phyloP scores from a whole-genome alignment of 2,329 filamentous ascomycete species.

The Drechslerella coelobrocha region DNA sequence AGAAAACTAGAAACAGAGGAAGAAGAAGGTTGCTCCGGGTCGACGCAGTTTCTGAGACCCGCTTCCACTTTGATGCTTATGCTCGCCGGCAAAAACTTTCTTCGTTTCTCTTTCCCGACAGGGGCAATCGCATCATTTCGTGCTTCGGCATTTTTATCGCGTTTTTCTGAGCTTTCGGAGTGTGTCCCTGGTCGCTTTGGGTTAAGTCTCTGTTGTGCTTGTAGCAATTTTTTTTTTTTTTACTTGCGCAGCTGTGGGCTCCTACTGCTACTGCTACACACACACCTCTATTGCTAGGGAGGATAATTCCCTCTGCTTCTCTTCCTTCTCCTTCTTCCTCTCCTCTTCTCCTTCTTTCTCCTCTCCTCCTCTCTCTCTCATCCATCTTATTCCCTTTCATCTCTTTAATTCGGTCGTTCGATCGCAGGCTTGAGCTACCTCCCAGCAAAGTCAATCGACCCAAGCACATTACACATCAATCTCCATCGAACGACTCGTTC shows the following conservation, averaged over 20 bases:
- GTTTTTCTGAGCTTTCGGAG: slow-evolving; percentile 5
- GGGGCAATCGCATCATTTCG: slow-evolving; percentile 49
- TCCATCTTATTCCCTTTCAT: not conserved
- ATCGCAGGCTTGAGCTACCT: slow-evolving; percentile 33
- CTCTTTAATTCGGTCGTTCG: slow-evolving; percentile 6
- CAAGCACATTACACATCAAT: slow-evolving; percentile 14
- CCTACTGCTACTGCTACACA: slow-evolving; percentile 19
- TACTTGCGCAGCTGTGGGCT: slow-evolving; percentile 7
- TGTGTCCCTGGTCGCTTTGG: slow-evolving; percentile 15
- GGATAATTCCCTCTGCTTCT: slow-evolving; percentile 43
- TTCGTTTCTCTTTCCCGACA: slow-evolving; percentile 11
- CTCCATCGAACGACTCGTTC: not conserved
- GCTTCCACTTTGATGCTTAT: slow-evolving; percentile 7
- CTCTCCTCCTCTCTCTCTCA: slow-evolving; percentile 17
- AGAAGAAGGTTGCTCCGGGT: not conserved
- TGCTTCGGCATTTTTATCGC: slow-evolving; percentile 24
- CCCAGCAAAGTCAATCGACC: slow-evolving; percentile 46
- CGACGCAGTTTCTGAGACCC: slow-evolving; percentile 1
- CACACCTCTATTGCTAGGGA: slow-evolving; percentile 4
- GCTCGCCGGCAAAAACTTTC: slow-evolving; percentile 21
- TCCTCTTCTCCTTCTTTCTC: slow-evolving; percentile 14
- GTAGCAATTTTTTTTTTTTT: slow-evolving; percentile 17
- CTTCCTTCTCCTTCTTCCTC: not conserved
- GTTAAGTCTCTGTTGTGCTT: too few relatives aligned
- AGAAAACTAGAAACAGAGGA: too few relatives aligned